Base-by-base conservation (phyloP, 441 rosid genomes). In the Bruguiera hainesii region DNA sequence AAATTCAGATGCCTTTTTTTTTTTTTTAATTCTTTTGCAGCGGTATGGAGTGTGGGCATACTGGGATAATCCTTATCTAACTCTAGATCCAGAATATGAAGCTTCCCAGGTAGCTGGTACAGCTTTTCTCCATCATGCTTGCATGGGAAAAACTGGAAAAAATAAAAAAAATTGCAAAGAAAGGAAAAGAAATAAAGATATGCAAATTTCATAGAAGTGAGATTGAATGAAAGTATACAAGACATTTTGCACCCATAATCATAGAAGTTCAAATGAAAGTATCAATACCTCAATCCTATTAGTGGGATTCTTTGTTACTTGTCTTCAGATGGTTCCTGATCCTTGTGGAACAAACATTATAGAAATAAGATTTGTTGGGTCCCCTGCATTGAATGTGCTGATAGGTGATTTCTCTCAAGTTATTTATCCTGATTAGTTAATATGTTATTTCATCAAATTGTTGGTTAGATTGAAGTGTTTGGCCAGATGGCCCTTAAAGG, bases 21-120 rank as follows among this genome's bases (percentile, higher is more conserved):
- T 42, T 42, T 9, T 42, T 13, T 39, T 42, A 13, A 0, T 68
- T 71, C 73, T 46, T 64, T 82, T 86, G 78, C 85, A 92, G 99
- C 95, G 97, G 23, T 90, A 76, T 86, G 99, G 99, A 78, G 84
- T 95, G 64, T 95, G 99, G 99, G 99, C 96, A 65, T 90, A 90
- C 78, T 95, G 99, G 98, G 83, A 75, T 64, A 83, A 80, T 76
- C 88, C 93, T 75, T 95, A 95, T 81, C 83, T 89, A 73, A 90
- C 99, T 70, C 91, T 92, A 42, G 90, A 95, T 84, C 98, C 97
- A 63, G 91, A 86, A 69, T 95, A 95, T 73, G 99, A 95, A 86
- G 97, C 97, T 61, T 90, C 92, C 56, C 98, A 95, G 98, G 98
- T 95, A 87, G 74, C 75, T 46, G 62, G 55, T 74, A 68, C 67